Evolutionary conservation across 331 rosid species (phyloP).

Genomic region (Acacia concinna): DNA sequence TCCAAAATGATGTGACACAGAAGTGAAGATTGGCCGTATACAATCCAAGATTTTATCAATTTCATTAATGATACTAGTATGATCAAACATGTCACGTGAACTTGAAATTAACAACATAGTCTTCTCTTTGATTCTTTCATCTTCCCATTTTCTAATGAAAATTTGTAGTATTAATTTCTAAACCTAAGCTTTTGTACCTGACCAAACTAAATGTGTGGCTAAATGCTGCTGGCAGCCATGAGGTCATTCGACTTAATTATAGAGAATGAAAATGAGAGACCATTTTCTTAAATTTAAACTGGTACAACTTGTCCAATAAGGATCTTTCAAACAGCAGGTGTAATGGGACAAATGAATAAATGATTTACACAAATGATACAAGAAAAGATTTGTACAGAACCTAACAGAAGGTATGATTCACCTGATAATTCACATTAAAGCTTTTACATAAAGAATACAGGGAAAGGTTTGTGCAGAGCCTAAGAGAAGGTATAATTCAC

Average conservation of each 20-base stretch:
- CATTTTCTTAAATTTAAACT: neutral
- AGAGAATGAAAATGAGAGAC: neutral
- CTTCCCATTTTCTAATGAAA: neutral
- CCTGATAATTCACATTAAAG: conserved; percentile 54
- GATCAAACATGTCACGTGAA: neutral
- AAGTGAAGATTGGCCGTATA: neutral
- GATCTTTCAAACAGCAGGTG: neutral
- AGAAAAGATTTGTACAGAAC: conserved; percentile 6
- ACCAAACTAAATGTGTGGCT: neutral
- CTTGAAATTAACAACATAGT: neutral
- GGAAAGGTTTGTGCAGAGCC: conserved; percentile 6
- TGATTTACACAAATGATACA: neutral
- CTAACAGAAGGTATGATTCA: conserved; percentile 12
- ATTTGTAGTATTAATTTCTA: neutral
- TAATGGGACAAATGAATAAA: neutral
- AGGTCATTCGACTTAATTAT: neutral
- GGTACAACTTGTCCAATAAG: neutral
- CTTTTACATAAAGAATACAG: neutral
- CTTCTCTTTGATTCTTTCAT: neutral
- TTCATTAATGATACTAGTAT: neutral
- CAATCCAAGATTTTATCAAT: neutral
- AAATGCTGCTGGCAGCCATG: neutral
- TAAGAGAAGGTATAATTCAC: conserved; percentile 28
- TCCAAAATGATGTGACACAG: neutral
- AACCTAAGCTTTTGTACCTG: neutral